These are phyloP conservation scores for Mycena polygramma DNA, from an alignment of 768 basidiomycete species.

Conservation along the genomic window DNA sequence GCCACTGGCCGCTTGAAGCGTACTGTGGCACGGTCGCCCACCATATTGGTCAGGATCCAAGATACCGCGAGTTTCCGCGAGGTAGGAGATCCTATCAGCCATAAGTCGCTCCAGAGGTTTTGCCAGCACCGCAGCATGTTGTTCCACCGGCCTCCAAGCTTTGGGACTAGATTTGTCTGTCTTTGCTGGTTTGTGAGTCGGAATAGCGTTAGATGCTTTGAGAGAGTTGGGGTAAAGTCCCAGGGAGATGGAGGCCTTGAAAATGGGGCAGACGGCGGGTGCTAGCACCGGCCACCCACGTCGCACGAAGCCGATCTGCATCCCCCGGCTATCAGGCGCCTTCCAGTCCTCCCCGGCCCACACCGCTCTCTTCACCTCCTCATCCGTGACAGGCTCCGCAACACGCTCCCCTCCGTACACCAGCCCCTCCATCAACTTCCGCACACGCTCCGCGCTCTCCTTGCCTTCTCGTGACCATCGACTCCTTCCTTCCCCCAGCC, in stretches of 20 bases:
- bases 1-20: neutral
- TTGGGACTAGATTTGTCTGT: constrained; percentile 18
- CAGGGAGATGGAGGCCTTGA: neutral
- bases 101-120: constrained; percentile 1
- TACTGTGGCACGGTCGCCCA: neutral
- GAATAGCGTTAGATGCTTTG: constrained; percentile 5
- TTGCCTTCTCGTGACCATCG: too few relatives aligned
- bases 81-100: neutral
- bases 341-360: constrained; percentile 9
- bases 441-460: too few relatives aligned
- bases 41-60: neutral
- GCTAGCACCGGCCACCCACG: constrained; percentile 1
- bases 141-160: constrained; percentile 5
- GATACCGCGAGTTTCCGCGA: neutral
- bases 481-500: neutral
- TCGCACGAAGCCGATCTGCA: constrained; percentile 9
- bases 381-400: neutral
- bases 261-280: neutral
- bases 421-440: neutral
- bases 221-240: constrained; percentile 7
- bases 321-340: constrained; percentile 1
- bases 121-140: constrained; percentile 4
- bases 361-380: neutral
- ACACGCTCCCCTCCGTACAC: neutral
- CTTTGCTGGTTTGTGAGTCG: constrained; percentile 5